Base-by-base conservation (phyloP, 1,284 basidiomycete species). In the Vanrija sp. region DNA sequence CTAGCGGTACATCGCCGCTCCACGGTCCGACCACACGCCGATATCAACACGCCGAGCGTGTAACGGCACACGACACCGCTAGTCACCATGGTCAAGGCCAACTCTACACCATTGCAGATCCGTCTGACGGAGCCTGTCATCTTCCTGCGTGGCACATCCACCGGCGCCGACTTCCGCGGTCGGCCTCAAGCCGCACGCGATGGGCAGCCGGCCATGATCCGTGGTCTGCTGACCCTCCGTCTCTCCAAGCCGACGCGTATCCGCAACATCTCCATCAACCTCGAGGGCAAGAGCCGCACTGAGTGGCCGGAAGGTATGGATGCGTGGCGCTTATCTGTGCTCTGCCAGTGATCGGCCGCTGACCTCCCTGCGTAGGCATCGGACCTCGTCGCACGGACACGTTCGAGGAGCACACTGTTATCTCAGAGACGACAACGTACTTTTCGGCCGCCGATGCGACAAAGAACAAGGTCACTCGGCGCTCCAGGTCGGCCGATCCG, bases 241-340 rank as follows among this genome's bases (percentile, higher is more conserved):
- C 79, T 97, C 25, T 78, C 80, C 45, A 95, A 94, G 69, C 84
- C 93, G 0, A 92, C 85, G 38, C 85, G 87, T 70, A 86, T 98
- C 65, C 86, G 87, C 36, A 88, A 85, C 64, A 94, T 98, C 54
- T 83, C 85, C 51, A 79, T 96, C 43, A 84, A 85, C 62, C 78
- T 98, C 19, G 79, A 84, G 48, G 94, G 89, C 6, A 87, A 81
- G 60, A 71, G 77, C 4, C 68, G 78, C 50, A 83, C 81, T 15
- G 81, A 83, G 60, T 96, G 92, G 88, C 86, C 88, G 4, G 92
- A 97, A 81, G 89, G 92, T 91, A 62, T 50, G 81, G 73, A 3
- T 18, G 16, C 36, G 31, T n/a, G 24, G 15, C 22, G 31, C 31
- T 37, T 18, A n/a, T n/a, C 20, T 36, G 47, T 8, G 18, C 6